Evolutionary conservation across 176 grass and related monocot species (phyloP).

Genomic region (Oryza longistaminata): DNA sequence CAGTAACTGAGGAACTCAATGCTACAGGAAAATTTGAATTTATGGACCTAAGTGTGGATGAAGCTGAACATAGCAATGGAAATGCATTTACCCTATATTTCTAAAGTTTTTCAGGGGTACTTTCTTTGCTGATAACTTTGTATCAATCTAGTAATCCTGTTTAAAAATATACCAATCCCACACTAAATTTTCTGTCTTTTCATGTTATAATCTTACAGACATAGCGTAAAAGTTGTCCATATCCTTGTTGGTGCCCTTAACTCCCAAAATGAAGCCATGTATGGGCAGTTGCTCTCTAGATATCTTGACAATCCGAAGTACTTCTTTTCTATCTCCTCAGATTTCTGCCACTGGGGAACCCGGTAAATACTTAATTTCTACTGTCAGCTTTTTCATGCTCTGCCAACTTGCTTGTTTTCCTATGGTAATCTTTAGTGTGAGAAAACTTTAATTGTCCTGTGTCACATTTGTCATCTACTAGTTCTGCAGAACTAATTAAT

Average conservation of each 20-base stretch:
- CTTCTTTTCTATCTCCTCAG: slow-evolving; percentile 92
- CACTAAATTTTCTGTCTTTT: neutral
- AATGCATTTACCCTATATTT: slow-evolving; percentile 98
- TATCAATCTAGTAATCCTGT: slow-evolving; percentile 16
- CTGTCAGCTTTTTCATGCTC: slow-evolving; percentile 14
- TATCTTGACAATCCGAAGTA: slow-evolving; percentile 89
- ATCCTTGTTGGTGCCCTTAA: slow-evolving; percentile 87
- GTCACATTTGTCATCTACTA: neutral
- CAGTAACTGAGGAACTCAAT: slow-evolving; percentile 76
- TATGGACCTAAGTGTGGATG: slow-evolving; percentile 96
- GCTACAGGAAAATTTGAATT: slow-evolving; percentile 87
- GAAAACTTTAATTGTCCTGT: neutral
- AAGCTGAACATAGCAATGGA: slow-evolving; percentile 99
- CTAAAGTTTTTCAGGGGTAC: slow-evolving; percentile 97
- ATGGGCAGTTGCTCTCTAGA: slow-evolving; percentile 74
- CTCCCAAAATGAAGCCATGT: slow-evolving; percentile 80
- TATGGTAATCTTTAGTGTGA: neutral
- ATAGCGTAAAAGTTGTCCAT: slow-evolving; percentile 83
- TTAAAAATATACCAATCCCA: neutral
- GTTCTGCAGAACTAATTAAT: slow-evolving; percentile 20
- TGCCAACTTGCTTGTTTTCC: neutral
- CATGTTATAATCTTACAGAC: slow-evolving; percentile 51
- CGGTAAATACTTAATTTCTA: slow-evolving; percentile 51
- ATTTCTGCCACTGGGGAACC: slow-evolving; percentile 98
- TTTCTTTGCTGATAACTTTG: slow-evolving; percentile 12